These are phyloP conservation scores for Canna indica DNA, from an alignment of 176 grass and related monocot genomes.

Conservation along the genomic window DNA sequence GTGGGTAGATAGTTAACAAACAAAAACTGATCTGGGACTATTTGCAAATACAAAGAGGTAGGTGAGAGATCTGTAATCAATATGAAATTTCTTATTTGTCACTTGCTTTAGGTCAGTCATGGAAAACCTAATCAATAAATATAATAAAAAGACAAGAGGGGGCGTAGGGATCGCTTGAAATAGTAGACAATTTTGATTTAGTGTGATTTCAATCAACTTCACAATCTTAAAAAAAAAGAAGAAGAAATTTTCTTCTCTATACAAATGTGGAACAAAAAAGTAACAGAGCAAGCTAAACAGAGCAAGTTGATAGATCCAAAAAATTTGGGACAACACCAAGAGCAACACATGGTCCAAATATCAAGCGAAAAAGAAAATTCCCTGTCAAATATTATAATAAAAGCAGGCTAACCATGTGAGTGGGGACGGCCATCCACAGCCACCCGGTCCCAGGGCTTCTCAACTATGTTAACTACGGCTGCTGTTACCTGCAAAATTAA, in stretches of 20 bases:
- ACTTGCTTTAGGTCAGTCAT: background rate
- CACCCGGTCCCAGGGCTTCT: constrained; percentile 92
- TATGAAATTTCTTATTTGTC: background rate
- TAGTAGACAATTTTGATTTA: background rate
- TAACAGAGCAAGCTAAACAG: too few species aligned
- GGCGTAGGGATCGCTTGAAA: background rate
- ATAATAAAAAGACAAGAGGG: background rate
- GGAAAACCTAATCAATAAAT: background rate
- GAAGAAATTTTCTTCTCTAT: too few species aligned
- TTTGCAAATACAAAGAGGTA: background rate
- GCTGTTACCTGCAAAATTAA: constrained; percentile 47
- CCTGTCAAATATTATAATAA: background rate
- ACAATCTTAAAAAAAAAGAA: too few species aligned
- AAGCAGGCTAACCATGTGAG: constrained; percentile 55
- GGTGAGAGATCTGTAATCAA: background rate
- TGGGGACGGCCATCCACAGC: constrained; percentile 52
- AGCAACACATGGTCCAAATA: background rate
- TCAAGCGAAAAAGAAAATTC: background rate
- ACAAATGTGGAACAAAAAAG: too few species aligned
- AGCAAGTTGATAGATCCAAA: background rate
- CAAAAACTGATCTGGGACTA: too few species aligned
- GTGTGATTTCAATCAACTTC: background rate
- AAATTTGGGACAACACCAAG: background rate
- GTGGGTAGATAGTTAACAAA: background rate
- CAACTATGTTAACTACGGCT: constrained; percentile 52